A percentile compares a stretch with the other conserved stretches of the same genome.
These are phyloP conservation scores for Trichoderma endophyticum DNA, from an alignment of 2,329 filamentous ascomycete species.

Conservation along the genomic window DNA sequence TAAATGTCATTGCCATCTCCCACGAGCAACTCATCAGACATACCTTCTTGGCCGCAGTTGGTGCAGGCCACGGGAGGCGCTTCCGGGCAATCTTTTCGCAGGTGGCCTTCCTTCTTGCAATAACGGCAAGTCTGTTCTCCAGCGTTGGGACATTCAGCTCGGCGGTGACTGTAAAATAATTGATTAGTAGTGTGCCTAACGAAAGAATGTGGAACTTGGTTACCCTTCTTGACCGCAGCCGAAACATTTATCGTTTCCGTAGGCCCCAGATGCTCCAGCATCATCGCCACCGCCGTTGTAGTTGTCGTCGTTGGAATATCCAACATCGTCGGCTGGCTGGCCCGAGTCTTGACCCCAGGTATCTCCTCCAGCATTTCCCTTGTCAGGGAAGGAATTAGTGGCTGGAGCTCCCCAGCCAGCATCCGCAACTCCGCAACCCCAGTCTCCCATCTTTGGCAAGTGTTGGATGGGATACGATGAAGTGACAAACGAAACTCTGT, in stretches of 20 bases:
- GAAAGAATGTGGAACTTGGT: not conserved
- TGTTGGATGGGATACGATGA: not conserved
- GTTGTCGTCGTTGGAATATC: not conserved
- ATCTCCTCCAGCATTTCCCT: not conserved
- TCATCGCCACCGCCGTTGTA: not conserved
- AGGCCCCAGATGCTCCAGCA: not conserved
- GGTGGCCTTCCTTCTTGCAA: slow-evolving; percentile 52
- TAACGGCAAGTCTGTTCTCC: slow-evolving; percentile 38
- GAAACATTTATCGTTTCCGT: slow-evolving; percentile 22
- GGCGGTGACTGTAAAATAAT: slow-evolving; percentile 27
- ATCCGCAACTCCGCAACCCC: not conserved
- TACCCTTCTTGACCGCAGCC: not conserved
- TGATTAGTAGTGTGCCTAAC: not conserved
- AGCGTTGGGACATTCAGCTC: slow-evolving; percentile 36
- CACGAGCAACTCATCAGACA: slow-evolving; percentile 16
- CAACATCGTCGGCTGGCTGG: not conserved
- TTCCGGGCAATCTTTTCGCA: slow-evolving; percentile 60
- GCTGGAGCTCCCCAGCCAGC: not conserved
- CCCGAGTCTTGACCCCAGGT: not conserved
- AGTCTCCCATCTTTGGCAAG: slow-evolving; percentile 1
- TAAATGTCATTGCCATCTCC: not conserved
- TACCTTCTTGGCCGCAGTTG: slow-evolving; percentile 61
- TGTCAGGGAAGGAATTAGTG: not conserved
- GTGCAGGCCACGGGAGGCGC: slow-evolving; percentile 55
- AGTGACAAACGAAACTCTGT: not conserved